Evolutionary conservation across 2,329 filamentous ascomycete genomes (phyloP), one percentile per base, ranked within the genome.

Genomic region (Neofusicoccum parvum): DNA sequence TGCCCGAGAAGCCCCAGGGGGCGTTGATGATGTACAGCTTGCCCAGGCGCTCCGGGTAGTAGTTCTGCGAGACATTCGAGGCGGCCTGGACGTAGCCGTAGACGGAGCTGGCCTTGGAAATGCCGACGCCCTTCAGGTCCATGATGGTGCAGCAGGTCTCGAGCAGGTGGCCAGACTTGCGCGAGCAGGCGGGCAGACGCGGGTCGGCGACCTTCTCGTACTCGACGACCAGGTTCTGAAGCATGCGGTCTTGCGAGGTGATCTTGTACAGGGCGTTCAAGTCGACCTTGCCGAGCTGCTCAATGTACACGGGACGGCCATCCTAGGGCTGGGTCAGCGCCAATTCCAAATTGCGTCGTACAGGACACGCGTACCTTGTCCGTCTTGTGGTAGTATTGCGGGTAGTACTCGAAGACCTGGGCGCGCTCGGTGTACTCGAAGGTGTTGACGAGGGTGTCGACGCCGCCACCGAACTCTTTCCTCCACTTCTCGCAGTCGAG

Each of bases 121-220:
- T 82, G 66, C 92, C 92, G 27, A 99, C 94, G 68, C 94, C 94
- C 84, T 97, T 97, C 79, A 97, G 86, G 80, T 99, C 95, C 90
- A 98, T 95, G 81, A 99, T 93, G 69, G 92, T 94, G 88, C 95
- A 98, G 84, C 92, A 97, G 27, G 95, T 99, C 85, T 99, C 95
- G 74, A 97, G 90, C 66, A 99, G 88, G 75, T 90, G 87, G 73
- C 92, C 92, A 27, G 90, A 85, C 82, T 97, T 96, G 80, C 94
- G 93, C 65, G 93, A 97, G 86, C 93, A 97, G 71, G 95, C 94
- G 62, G 95, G 95, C 65, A 99, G 87, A 71, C 95, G 91, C 14
- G 94, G 94, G 80, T 98, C 94, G 71, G 92, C 87, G 71, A 98
- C 86, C 80, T 94, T 96, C 85, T 99, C 95, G 83, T 99, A 99